Percentiles rank a stretch among this genome's conserved stretches.
These are phyloP conservation scores for Pseudogymnoascus sp. DNA, from an alignment of 2,329 filamentous ascomycete species.

Conservation along the genomic window DNA sequence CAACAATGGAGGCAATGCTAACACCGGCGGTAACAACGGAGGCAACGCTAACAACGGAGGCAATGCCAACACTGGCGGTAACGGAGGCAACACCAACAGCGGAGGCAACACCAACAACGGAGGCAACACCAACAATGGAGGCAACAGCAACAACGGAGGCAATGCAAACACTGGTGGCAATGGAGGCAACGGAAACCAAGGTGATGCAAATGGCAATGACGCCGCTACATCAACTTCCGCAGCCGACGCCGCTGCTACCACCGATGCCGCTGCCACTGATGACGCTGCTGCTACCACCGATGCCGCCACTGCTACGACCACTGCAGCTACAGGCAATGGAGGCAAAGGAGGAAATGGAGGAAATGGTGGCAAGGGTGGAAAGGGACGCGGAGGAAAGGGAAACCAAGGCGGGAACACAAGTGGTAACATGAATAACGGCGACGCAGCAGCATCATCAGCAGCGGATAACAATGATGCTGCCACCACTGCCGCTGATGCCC, in stretches of 20 bases:
- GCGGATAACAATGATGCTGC: background rate
- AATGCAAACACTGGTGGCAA: background rate
- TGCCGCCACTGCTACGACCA: constrained; percentile 8
- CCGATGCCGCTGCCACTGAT: constrained; percentile 7
- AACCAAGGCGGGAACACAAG: background rate
- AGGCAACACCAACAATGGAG: constrained; percentile 1
- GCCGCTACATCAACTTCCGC: background rate
- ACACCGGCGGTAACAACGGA: constrained; percentile 23
- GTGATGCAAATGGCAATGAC: background rate
- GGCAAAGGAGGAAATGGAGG: background rate
- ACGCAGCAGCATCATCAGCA: background rate
- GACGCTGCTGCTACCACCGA: background rate
- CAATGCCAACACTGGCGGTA: constrained; percentile 8
- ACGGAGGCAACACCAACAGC: background rate
- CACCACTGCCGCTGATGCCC: background rate
- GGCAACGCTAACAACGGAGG: constrained; percentile 13
- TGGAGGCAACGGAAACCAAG: background rate
- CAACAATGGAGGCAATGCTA: constrained; percentile 11
- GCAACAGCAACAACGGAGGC: background rate
- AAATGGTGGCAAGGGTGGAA: background rate
- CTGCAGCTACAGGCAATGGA: background rate
- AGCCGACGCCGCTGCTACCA: constrained; percentile 7
- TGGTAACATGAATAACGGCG: background rate
- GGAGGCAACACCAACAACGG: background rate
- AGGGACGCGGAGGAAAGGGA: background rate